Evolutionary conservation across 2,329 filamentous ascomycete genomes (phyloP), one percentile per base, ranked within the genome.

Genomic region (Microdochium trichocladiopsis): DNA sequence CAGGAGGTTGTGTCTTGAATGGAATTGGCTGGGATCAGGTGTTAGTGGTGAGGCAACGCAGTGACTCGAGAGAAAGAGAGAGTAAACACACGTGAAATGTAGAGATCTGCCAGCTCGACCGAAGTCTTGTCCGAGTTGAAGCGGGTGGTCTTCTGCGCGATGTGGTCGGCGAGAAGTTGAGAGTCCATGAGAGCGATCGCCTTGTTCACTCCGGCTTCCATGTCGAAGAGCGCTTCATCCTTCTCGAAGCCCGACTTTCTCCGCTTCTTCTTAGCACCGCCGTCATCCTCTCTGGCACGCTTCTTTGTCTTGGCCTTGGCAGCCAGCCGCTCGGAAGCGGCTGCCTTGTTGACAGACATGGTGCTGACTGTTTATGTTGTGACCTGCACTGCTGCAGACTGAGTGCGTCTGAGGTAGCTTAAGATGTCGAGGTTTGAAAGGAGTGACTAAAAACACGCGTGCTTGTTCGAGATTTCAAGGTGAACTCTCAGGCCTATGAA

Each of bases 121-220:
- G 84, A 75, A 60, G 88, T 96, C 62, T 96, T 69, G 50, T 96
- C 87, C 25, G 81, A 83, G 51, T 90, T 88, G 63, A 93, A 95
- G 23, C 87, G 80, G 57, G 80, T 83, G 51, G 89, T 86, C 64
- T 88, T 83, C 64, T 94, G 86, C 6, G 88, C 88, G 56, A 96
- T 76, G 66, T 96, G 85, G 66, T 96, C 93, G 2, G 92, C 89
- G 48, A 96, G 73, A 43, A 96, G 76, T 58, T 86, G 82, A 55
- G 83, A 86, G 67, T 96, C 90, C 86, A 96, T 92, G 55, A 83
- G 82, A 47, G 84, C 82, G 65, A 96, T 88, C 3, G 88, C 82
- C 57, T 82, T 83, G 70, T 96, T 95, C 58, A 96, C 74, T 6
- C 87, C 86, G 31, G 86, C 80, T 61, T 90, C 83, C 45, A 83